Conservation (phyloP, 805 yeast species). For the Sugiyamaella americana region DNA sequence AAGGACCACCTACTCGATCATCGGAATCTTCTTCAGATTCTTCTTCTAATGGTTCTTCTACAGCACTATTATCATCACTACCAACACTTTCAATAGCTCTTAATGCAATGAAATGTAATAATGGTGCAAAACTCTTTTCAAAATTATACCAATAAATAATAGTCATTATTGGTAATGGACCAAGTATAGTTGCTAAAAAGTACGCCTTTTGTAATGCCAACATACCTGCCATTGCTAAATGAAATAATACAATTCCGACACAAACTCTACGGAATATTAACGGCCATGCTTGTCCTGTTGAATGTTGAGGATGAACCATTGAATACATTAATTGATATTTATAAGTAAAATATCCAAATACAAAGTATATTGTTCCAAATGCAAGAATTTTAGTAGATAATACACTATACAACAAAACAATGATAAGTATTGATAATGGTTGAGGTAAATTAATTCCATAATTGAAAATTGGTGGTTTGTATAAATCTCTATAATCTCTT, state of each 20-base stretch:
- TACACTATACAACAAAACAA: slow-evolving; percentile 80
- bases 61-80: slow-evolving; percentile 9
- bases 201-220: slow-evolving; percentile 77
- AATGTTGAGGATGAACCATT: slow-evolving; percentile 91
- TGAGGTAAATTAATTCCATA: slow-evolving; percentile 90
- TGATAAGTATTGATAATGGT: slow-evolving; percentile 78
- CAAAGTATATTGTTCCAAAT: slow-evolving; percentile 78
- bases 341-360: slow-evolving; percentile 80
- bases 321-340: slow-evolving; percentile 87
- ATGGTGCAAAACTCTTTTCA: slow-evolving; percentile 72
- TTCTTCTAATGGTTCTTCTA: slow-evolving; percentile 4
- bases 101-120: slow-evolving; percentile 79
- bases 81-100: slow-evolving; percentile 53
- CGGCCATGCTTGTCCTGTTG: slow-evolving; percentile 97
- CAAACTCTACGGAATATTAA: slow-evolving; percentile 75
- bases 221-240: slow-evolving; percentile 88
- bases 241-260: slow-evolving; percentile 76
- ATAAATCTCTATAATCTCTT: slow-evolving; percentile 65
- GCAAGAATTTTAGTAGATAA: slow-evolving; percentile 81
- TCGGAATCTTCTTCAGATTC: slow-evolving; percentile 8
- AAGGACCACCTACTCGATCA: slow-evolving; percentile 1
- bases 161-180: slow-evolving; percentile 72
- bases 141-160: slow-evolving; percentile 68
- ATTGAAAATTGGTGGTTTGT: slow-evolving; percentile 86
- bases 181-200: slow-evolving; percentile 59